Evolutionary conservation across 768 basidiomycete species (phyloP), one percentile per base, ranked within the genome.

Genomic region (Mrakia frigida): DNA sequence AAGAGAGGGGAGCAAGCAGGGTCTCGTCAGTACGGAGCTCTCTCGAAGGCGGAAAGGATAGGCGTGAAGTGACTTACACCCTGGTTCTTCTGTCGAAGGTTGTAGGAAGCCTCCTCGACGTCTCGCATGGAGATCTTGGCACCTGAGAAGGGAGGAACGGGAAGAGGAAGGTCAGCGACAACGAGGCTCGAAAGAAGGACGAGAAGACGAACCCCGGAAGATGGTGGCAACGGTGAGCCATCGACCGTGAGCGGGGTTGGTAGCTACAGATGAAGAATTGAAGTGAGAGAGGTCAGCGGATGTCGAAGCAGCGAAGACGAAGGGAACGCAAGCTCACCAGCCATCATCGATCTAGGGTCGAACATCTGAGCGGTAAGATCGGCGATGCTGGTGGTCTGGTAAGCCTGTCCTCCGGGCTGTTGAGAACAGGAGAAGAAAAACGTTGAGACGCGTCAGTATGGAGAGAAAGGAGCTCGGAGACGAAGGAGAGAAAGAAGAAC

Each of bases 301-400:
- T 6, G 37, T 37, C 35, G 31, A 35, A 71, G 52, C 13, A 69
- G 14, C 28, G 60, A 77, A 33, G 13, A 14, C 50, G 23, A 6
- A 35, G 63, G 37, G 11, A 69, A 50, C 46, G 46, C 13, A 6
- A 50, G 46, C 67, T 69, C 67, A 69, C 67, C 67, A 80, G 95
- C 94, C 94, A 98, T 96, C 93, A 95, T 82, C 90, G 96, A 98
- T 89, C 96, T 98, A 68, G 94, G 93, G 81, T 98, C 96, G 84
- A 98, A 98, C 95, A 98, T 98, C 82, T 98, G 96, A 82, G 93
- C 91, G 9, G 97, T 98, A 78, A 99, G 88, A 84, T 99, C 97
- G 43, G 96, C 93, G 59, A 99, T 94, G 74, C 92, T 92, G 81
- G 98, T 93, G 59, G 94, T 93, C 78, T 96, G 92, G 88, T 94